Conservation (phyloP, 495 filamentous ascomycete species). For the Astrocystis sublimbata region DNA sequence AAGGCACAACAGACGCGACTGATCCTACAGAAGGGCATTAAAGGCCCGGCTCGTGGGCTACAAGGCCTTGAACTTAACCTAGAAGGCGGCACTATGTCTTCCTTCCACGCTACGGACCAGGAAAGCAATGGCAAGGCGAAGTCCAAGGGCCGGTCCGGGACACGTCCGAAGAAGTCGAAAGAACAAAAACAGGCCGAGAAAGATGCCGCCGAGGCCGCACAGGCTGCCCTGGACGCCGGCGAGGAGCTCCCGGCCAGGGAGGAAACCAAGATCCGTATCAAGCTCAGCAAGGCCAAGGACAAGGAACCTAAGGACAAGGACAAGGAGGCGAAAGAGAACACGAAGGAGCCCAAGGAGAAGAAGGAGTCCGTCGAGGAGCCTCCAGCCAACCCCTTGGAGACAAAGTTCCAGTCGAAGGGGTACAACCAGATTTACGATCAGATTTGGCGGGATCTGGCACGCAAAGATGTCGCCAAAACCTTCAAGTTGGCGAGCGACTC, state of each 20-base stretch:
- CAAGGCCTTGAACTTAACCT: constrained; percentile 77
- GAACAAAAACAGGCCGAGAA: constrained; percentile 97
- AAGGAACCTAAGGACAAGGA: constrained; percentile 52
- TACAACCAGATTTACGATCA: constrained; percentile 98
- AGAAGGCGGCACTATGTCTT: constrained; percentile 83
- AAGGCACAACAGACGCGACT: constrained; percentile 83
- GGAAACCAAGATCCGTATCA: constrained; percentile 63
- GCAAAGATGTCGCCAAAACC: constrained; percentile 91
- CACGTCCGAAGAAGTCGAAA: constrained; percentile 82
- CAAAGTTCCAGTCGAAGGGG: constrained; percentile 79
- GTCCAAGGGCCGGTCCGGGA: constrained; percentile 65
- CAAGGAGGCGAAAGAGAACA: constrained; percentile 34
- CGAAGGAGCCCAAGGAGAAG: constrained; percentile 66
- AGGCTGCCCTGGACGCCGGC: constrained; percentile 78
- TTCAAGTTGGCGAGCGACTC: constrained; percentile 82
- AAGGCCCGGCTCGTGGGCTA: constrained; percentile 75
- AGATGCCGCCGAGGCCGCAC: constrained; percentile 85
- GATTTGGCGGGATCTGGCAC: constrained; percentile 93
- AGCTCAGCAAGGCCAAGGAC: constrained; percentile 50
- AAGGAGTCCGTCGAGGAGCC: constrained; percentile 63
- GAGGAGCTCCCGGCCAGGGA: constrained; percentile 74
- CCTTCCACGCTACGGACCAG: constrained; percentile 70
- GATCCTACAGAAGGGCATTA: constrained; percentile 79
- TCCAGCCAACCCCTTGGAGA: constrained; percentile 45
- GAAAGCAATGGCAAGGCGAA: constrained; percentile 60